phyloP scores from a whole-genome alignment of 345 rosid species.

The Psidium friedrichsthalianum region DNA sequence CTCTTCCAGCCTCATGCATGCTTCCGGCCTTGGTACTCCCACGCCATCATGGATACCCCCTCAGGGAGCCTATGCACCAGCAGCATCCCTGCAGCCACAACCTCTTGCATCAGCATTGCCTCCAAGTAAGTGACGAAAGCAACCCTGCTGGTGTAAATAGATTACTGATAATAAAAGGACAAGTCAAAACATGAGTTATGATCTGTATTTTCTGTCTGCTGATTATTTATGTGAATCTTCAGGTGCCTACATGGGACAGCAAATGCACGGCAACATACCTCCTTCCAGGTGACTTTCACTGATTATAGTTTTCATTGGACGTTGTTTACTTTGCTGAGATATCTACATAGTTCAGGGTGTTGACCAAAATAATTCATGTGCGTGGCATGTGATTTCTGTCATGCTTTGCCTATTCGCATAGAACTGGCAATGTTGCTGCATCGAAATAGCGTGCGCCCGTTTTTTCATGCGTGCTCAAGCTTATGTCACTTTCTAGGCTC shows the following conservation, averaged over 20 bases:
- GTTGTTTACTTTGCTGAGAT: background rate
- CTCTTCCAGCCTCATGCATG: slow-evolving; percentile 24
- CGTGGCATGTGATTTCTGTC: background rate
- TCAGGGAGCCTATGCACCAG: slow-evolving; percentile 26
- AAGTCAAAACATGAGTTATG: background rate
- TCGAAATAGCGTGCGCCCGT: background rate
- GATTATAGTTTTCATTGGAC: background rate
- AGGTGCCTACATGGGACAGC: slow-evolving; percentile 56
- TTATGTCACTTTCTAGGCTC: background rate
- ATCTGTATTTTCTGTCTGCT: slow-evolving; percentile 1
- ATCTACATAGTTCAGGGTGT: background rate
- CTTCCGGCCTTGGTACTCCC: slow-evolving; percentile 35
- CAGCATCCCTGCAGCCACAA: slow-evolving; percentile 2
- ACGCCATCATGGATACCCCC: slow-evolving; percentile 39
- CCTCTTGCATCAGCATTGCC: slow-evolving; percentile 27
- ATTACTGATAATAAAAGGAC: background rate
- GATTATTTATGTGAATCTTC: slow-evolving; percentile 5
- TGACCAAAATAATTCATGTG: background rate
- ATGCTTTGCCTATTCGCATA: background rate
- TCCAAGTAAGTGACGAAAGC: slow-evolving; percentile 31
- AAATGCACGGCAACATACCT: slow-evolving; percentile 30
- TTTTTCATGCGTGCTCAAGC: background rate
- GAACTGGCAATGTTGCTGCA: background rate
- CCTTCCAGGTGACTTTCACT: slow-evolving; percentile 39
- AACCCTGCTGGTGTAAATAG: background rate